A percentile compares a stretch with the other conserved stretches of the same genome.
phyloP scores from a whole-genome alignment of 1,139 yeast genomes.

The Geotrichum aggregatum region DNA sequence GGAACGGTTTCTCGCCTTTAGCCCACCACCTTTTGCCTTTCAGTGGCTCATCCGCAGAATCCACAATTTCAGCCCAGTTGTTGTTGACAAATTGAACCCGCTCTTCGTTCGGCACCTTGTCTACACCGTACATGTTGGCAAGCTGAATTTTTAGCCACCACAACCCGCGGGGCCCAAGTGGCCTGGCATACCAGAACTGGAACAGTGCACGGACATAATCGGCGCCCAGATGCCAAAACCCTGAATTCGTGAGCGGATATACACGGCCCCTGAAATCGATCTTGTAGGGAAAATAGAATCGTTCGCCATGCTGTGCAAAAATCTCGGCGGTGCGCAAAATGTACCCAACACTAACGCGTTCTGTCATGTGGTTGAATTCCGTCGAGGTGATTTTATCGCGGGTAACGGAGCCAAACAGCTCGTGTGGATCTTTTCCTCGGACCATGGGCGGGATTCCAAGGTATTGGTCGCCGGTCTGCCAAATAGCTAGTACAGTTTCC shows the following conservation, averaged over 20 bases:
- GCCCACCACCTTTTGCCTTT: conserved; percentile 52
- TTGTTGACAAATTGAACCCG: conserved; percentile 51
- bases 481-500: conserved; percentile 59
- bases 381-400: conserved; percentile 60
- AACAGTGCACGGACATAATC: conserved; percentile 61
- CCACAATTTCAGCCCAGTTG: conserved; percentile 47
- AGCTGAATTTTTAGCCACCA: conserved; percentile 63
- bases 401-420: conserved; percentile 48
- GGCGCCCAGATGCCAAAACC: conserved; percentile 57
- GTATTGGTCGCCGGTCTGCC: conserved; percentile 72
- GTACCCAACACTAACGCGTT: conserved; percentile 37
- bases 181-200: conserved; percentile 62
- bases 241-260: conserved; percentile 64
- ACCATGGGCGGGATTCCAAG: conserved; percentile 69
- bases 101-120: conserved; percentile 54
- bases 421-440: conserved; percentile 51
- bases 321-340: conserved; percentile 84
- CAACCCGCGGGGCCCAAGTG: conserved; percentile 54
- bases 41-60: conserved; percentile 52
- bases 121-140: conserved; percentile 63
- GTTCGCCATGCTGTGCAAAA: conserved; percentile 50
- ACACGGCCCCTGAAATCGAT: conserved; percentile 86
- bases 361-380: conserved; percentile 57
- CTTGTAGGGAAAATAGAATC: conserved; percentile 77
- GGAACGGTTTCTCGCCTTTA: conserved; percentile 66